Base-by-base conservation (phyloP, 306 rosid species). In the Begonia masoniana region DNA sequence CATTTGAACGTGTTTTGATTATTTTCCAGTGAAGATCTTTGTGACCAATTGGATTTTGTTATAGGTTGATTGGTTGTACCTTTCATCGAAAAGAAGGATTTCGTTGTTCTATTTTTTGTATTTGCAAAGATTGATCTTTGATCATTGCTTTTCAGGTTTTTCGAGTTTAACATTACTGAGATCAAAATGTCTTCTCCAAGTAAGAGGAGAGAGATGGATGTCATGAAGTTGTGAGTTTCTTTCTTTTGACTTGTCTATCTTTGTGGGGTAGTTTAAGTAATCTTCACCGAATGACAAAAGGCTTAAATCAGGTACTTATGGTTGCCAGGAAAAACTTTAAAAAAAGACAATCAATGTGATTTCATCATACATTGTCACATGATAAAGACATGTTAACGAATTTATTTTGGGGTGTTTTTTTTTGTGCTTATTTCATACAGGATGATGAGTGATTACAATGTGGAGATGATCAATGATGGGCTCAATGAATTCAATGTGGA, bases 171-270 rank as follows among this genome's bases (percentile, higher is more conserved):
- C 62, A 64, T 62, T 31, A 42, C 61, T 9, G 52, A 43, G 35
- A 13, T 63, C 70, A 77, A 67, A 59, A 92, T 92, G 99, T 92
- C 96, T 68, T 92, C 99, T 74, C 99, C 96, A 66, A 87, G 96
- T 79, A 92, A 92, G 79, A 82, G 99, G 69, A 78, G 99, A 75
- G 99, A 92, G 63, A 87, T 92, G 95, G 99, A 92, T 79, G 99
- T 92, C 58, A 87, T 87, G 99, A 92, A 92, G 70, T 61, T 92
- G 99, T 92, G 73, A 81, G 99, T 69, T 56, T 57, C 49, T 52
- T 23, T 15, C 17, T 56, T 52, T 51, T 49, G 13, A 13, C 19
- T 49, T 49, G 15, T 9, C 13, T 2, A n/a, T 13, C 3, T 50
- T 50, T 50, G 10, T 50, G 1, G 19, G 19, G 21, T 50, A 13